Percentiles rank a stretch among this genome's conserved stretches.
Conservation (phyloP, 225 moss, liverwort and hornwort genomes). For the Straminergon stramineum region DNA sequence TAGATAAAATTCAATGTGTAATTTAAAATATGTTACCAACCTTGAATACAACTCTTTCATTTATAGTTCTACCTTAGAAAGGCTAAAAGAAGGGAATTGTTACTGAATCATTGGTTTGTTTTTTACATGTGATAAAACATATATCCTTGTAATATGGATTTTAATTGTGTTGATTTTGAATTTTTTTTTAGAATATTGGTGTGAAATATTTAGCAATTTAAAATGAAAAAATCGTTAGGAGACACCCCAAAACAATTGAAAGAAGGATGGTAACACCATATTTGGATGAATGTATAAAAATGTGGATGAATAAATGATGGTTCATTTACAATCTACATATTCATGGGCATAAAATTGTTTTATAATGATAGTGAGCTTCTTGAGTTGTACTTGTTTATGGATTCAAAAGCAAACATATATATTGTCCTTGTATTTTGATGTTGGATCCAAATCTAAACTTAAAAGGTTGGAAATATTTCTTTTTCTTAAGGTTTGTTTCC, state of each 20-base stretch:
- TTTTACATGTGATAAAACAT: not conserved
- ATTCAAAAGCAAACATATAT: not conserved
- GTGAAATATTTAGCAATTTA: not conserved
- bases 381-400: not conserved
- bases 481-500: not conserved
- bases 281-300: not conserved
- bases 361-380: not conserved
- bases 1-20: not conserved
- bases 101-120: not conserved
- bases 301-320: not conserved
- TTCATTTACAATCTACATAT: not conserved
- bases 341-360: not conserved
- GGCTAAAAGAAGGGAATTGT: not conserved
- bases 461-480: not conserved
- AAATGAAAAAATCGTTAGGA: not conserved
- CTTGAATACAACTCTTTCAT: not conserved
- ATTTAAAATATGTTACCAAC: not conserved
- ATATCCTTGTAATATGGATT: not conserved
- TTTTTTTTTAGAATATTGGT: not conserved
- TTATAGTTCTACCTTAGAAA: not conserved
- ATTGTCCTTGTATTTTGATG: rapidly evolving
- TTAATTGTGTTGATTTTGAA: not conserved
- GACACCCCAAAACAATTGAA: rapidly evolving
- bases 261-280: not conserved
- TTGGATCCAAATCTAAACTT: not conserved